A percentile compares a stretch with the other conserved stretches of the same genome.
phyloP scores from a whole-genome alignment of 139 green algal genomes.

The Chlamydomonas asymmetrica region DNA sequence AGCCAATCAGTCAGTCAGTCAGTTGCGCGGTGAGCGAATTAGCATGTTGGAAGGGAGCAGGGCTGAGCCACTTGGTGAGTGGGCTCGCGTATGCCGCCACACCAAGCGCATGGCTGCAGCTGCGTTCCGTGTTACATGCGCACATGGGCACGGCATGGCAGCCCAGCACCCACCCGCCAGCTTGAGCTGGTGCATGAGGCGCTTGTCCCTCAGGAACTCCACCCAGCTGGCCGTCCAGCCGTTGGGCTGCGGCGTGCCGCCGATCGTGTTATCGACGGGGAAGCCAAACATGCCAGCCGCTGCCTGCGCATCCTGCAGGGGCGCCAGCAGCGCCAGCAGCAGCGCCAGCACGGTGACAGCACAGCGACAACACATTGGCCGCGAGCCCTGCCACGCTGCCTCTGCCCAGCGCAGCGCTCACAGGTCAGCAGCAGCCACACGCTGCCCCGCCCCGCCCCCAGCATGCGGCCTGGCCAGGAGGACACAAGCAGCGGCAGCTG shows the following conservation, averaged over 20 bases:
- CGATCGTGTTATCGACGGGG: conserved; percentile 95
- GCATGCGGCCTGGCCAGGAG: too few species aligned
- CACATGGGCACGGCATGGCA: not conserved
- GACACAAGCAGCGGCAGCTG: too few species aligned
- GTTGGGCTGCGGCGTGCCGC: conserved; percentile 91
- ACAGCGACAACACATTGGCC: not conserved
- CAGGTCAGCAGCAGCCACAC: too few species aligned
- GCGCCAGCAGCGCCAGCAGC: too few species aligned
- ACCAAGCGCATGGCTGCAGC: too few species aligned
- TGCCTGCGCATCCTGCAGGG: conserved; percentile 56
- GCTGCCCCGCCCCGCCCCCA: too few species aligned
- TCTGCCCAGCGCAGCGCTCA: too few species aligned
- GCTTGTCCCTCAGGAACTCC: conserved; percentile 78
- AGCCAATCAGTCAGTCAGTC: too few species aligned
- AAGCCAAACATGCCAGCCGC: conserved; percentile 85
- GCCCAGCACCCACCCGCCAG: conserved; percentile 22
- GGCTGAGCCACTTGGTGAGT: too few species aligned
- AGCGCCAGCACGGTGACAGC: not conserved
- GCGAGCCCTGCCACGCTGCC: not conserved
- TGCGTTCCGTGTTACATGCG: not conserved
- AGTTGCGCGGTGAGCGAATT: too few species aligned
- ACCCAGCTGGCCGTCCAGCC: conserved; percentile 86
- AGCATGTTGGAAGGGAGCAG: too few species aligned
- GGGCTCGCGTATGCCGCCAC: too few species aligned
- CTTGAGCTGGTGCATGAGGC: conserved; percentile 70